phyloP scores from a whole-genome alignment of 2,329 filamentous ascomycete species.

The Polychaeton citri region DNA sequence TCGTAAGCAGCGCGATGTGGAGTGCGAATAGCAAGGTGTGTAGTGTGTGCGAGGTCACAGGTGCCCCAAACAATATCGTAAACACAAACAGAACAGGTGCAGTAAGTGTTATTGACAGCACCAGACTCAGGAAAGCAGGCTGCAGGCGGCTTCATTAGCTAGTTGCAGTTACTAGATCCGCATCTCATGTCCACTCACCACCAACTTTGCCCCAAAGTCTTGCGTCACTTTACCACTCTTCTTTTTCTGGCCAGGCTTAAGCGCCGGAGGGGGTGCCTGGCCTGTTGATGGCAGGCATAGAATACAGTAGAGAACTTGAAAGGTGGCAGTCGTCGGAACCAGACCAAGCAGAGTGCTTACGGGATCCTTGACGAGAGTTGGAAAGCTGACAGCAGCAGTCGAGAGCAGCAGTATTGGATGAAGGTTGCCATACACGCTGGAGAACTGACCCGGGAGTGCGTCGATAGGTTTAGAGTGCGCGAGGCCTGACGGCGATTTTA shows the following conservation, averaged over 20 bases:
- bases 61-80: constrained; percentile 82
- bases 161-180: neutral
- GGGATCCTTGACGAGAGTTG: constrained; percentile 55
- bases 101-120: constrained; percentile 41
- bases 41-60: constrained; percentile 63
- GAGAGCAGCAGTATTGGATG: constrained; percentile 57
- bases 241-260: constrained; percentile 34
- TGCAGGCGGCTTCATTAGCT: constrained; percentile 24
- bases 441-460: constrained; percentile 14
- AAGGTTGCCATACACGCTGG: constrained; percentile 42
- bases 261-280: constrained; percentile 17
- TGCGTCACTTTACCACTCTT: constrained; percentile 43
- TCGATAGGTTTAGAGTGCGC: constrained; percentile 17
- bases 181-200: constrained; percentile 23
- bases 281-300: constrained; percentile 45
- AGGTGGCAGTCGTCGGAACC: constrained; percentile 46
- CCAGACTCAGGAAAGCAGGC: constrained; percentile 57
- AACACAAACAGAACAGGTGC: constrained; percentile 45
- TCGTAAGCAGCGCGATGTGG: constrained; percentile 66
- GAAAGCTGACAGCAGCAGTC: constrained; percentile 51
- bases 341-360: constrained; percentile 47
- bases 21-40: constrained; percentile 71
- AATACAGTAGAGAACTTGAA: constrained; percentile 51
- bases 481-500: constrained; percentile 4
- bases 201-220: constrained; percentile 28